Percentiles rank a stretch among this genome's conserved stretches.
phyloP scores from a whole-genome alignment of 2,329 filamentous ascomycete genomes.

The Exophiala lecanii-corni region DNA sequence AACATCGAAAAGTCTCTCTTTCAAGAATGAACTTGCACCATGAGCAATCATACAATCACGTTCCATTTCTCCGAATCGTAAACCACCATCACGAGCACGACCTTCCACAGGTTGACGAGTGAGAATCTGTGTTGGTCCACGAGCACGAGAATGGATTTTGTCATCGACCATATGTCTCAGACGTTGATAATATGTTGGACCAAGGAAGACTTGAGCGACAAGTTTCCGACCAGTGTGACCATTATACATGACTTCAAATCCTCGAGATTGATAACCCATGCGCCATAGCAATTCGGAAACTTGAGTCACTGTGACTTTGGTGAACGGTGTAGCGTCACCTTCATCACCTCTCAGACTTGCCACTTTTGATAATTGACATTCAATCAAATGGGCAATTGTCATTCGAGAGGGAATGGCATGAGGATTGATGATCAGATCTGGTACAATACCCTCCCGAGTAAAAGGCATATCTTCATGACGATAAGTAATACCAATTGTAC shows the following conservation, averaged over 20 bases:
- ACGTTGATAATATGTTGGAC: constrained; percentile 97
- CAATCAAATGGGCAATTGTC: constrained; percentile 99
- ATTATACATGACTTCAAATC: constrained; percentile 98
- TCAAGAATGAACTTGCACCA: constrained; percentile 91
- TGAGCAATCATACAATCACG: constrained; percentile 99
- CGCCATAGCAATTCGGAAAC: constrained; percentile 81
- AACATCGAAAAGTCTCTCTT: constrained; percentile 95
- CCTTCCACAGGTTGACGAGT: constrained; percentile 96
- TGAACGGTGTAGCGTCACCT: constrained; percentile 96
- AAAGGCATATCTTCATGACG: constrained; percentile 99
- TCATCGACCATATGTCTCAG: constrained; percentile 99
- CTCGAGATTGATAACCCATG: constrained; percentile 92
- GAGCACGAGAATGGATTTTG: constrained; percentile 98
- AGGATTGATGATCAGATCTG: constrained; percentile 97
- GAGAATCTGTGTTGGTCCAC: constrained; percentile 94
- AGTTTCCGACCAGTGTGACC: constrained; percentile 94
- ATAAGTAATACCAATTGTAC: constrained; percentile 98
- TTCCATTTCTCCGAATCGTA: constrained; percentile 99
- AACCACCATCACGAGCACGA: constrained; percentile 93
- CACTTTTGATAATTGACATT: constrained; percentile 96
- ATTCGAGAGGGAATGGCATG: constrained; percentile 99
- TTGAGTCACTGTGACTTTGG: constrained; percentile 91
- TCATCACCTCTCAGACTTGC: constrained; percentile 89
- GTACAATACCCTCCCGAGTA: constrained; percentile 81
- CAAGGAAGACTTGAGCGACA: constrained; percentile 90